Conservation (phyloP, 2,329 filamentous ascomycete genomes). For the Sarocladium kiliense region DNA sequence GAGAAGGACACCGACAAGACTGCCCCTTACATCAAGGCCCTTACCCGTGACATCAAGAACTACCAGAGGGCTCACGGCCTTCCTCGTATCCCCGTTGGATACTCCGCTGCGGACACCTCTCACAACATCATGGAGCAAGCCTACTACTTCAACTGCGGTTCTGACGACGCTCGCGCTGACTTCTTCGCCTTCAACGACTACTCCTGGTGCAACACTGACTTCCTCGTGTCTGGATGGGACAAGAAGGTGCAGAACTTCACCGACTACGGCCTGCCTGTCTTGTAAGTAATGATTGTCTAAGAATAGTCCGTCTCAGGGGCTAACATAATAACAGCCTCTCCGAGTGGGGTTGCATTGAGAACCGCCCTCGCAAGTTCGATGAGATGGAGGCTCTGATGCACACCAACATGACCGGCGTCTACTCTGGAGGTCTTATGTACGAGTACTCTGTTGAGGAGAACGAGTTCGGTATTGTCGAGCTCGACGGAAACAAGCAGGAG, state of each 20-base stretch:
- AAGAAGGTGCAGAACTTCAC: conserved; percentile 84
- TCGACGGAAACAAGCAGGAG: conserved; percentile 40
- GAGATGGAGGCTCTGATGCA: conserved; percentile 79
- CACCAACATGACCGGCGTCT: conserved; percentile 77
- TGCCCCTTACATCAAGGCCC: conserved; percentile 72
- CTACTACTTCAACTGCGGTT: conserved; percentile 88
- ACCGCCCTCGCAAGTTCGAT: conserved; percentile 68
- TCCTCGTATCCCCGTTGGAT: conserved; percentile 67
- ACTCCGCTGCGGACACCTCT: conserved; percentile 74
- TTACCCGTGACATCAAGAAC: conserved; percentile 70
- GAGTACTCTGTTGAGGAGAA: conserved; percentile 82
- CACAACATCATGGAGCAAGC: conserved; percentile 84
- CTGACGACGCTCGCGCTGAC: conserved; percentile 77
- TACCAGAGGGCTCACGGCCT: conserved; percentile 60
- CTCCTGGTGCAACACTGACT: conserved; percentile 75
- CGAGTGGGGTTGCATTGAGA: conserved; percentile 86
- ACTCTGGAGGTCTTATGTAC: conserved; percentile 94
- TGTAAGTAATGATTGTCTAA: conserved; percentile 34
- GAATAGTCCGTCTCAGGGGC: conserved; percentile 18
- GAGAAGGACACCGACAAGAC: conserved; percentile 54
- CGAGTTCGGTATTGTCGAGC: conserved; percentile 73
- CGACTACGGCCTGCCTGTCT: conserved; percentile 82
- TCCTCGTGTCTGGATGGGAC: conserved; percentile 71
- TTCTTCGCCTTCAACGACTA: conserved; percentile 91
- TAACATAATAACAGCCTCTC: conserved; percentile 55